These are phyloP conservation scores for Mucor ambiguus DNA, from an alignment of 371 early-diverging fungal genomes.

Conservation along the genomic window DNA sequence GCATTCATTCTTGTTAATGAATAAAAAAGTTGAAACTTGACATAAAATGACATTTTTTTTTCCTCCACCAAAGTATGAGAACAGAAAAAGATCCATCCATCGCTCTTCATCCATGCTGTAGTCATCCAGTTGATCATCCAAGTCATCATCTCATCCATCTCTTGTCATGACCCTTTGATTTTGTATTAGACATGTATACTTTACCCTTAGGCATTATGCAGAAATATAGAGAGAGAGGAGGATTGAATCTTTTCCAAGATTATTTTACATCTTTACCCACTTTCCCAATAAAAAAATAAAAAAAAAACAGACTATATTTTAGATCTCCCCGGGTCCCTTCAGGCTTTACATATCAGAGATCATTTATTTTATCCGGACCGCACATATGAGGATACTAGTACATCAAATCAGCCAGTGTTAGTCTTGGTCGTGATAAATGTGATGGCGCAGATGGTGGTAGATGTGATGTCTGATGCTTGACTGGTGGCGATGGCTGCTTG, in stretches of 20 bases:
- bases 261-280: not conserved
- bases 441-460: not conserved
- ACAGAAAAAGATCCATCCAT: not conserved
- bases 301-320: not conserved
- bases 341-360: not conserved
- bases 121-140: slow-evolving; percentile 1
- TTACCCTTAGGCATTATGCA: slow-evolving; percentile 29
- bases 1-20: not conserved
- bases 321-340: not conserved
- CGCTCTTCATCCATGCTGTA: slow-evolving; percentile 10
- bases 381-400: not conserved
- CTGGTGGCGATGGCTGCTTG: not conserved
- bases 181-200: not conserved
- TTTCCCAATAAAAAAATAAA: not conserved
- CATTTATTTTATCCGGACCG: not conserved
- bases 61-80: not conserved
- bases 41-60: not conserved
- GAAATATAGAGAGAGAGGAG: slow-evolving; percentile 27
- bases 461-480: too few species aligned
- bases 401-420: not conserved
- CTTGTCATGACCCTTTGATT: not conserved
- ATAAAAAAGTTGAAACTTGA: not conserved
- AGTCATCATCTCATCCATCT: slow-evolving; percentile 3
- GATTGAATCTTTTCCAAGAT: slow-evolving; percentile 4
- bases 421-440: not conserved